Evolutionary conservation across 148 eudicot species (phyloP).

Genomic region (Talinum fruticosum): DNA sequence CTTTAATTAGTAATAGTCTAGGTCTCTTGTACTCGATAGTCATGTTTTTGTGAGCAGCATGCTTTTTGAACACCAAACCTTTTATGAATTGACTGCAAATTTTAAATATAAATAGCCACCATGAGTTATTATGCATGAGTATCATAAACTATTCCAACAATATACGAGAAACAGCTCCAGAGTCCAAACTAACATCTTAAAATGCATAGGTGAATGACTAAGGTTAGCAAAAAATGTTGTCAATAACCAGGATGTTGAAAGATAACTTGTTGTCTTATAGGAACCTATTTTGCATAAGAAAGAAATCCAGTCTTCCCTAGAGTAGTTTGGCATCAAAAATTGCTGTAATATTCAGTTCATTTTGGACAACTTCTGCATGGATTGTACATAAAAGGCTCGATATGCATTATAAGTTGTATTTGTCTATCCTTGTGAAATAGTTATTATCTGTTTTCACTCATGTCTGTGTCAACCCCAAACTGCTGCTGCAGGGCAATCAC

Average conservation of each 20-base stretch:
- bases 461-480: constrained; percentile 6
- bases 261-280: not conserved
- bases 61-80: constrained; percentile 93
- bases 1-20: constrained; percentile 65
- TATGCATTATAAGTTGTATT: constrained; percentile 1
- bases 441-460: not conserved
- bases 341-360: constrained; percentile 46
- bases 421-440: not conserved
- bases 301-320: not conserved
- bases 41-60: constrained; percentile 98
- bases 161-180: not conserved
- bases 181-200: not conserved
- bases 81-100: constrained; percentile 60
- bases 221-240: not conserved
- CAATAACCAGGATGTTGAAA: not conserved
- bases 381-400: constrained; percentile 11
- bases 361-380: constrained; percentile 19
- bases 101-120: not conserved
- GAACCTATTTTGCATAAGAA: not conserved
- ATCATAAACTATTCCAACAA: not conserved
- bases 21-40: constrained; percentile 67
- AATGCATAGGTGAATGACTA: not conserved
- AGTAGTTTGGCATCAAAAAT: constrained; percentile 47
- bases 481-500: constrained; percentile 48
- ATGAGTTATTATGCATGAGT: not conserved